These are phyloP conservation scores for Colletotrichum sp. DNA, from an alignment of 2,329 filamentous ascomycete genomes.

Conservation along the genomic window DNA sequence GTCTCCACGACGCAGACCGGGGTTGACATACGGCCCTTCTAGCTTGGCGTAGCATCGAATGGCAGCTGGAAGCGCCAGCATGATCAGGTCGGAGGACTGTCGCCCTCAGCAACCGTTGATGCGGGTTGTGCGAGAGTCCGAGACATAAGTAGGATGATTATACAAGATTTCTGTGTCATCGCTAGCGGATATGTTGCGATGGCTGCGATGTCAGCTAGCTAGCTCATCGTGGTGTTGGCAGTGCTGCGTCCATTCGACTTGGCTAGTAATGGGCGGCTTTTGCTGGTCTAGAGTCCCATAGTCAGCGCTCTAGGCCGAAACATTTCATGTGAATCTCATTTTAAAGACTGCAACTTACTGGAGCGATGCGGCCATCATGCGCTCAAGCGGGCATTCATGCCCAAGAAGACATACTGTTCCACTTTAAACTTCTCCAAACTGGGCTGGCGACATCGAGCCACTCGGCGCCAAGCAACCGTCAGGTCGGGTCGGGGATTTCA, in stretches of 20 bases:
- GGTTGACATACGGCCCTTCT: neutral
- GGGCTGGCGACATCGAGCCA: neutral
- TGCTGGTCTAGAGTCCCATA: neutral
- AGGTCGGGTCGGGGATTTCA: neutral
- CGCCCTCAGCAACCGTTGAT: neutral
- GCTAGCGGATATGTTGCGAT: neutral
- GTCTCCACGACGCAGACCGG: neutral
- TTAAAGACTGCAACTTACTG: neutral
- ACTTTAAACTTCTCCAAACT: neutral
- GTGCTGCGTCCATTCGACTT: neutral
- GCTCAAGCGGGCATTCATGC: neutral
- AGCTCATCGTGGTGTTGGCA: neutral
- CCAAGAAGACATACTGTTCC: neutral
- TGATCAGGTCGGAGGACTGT: neutral
- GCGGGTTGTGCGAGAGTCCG: neutral
- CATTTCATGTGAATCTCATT: neutral
- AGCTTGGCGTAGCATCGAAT: neutral
- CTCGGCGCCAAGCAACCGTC: neutral
- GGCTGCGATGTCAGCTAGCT: neutral
- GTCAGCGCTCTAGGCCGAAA: neutral
- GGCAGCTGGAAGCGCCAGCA: neutral
- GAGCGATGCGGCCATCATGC: neutral
- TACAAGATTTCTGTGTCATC: fast-evolving
- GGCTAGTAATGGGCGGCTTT: neutral
- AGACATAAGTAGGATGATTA: fast-evolving